Conservation (phyloP, 2,329 filamentous ascomycete genomes). For the Colletotrichum simmondsii region DNA sequence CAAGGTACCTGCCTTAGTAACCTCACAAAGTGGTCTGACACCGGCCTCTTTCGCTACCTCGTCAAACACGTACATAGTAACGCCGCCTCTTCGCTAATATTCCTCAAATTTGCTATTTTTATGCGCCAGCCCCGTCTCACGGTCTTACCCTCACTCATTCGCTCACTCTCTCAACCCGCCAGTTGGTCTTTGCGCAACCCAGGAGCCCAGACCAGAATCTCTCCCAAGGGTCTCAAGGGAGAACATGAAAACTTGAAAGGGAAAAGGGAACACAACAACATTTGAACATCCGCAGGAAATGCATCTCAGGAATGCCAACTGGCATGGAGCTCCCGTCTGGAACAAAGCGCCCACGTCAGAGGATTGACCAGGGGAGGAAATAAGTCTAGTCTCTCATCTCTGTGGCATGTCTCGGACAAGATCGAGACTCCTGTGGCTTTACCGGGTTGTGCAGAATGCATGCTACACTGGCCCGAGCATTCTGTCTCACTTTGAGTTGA, state of each 20-base stretch:
- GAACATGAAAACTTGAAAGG: background rate
- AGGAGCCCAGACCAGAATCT: background rate
- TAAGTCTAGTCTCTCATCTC: background rate
- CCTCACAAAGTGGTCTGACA: conserved; percentile 21
- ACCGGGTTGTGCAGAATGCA: conserved; percentile 2
- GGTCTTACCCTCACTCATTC: too few relatives aligned
- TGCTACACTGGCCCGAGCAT: conserved; percentile 15
- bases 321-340: conserved; percentile 1
- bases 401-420: conserved; percentile 17
- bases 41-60: conserved; percentile 8
- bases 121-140: conserved; percentile 2
- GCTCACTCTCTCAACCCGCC: background rate
- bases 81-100: conserved; percentile 7
- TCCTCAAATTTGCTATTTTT: conserved; percentile 23
- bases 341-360: conserved; percentile 3
- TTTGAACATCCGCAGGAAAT: background rate
- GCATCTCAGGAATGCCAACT: conserved; percentile 1
- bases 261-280: background rate
- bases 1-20: background rate
- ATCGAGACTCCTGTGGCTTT: background rate
- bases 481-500: conserved; percentile 10
- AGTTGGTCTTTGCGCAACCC: background rate
- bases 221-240: background rate
- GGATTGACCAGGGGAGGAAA: background rate
- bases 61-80: conserved; percentile 17